A percentile compares a stretch with the other conserved stretches of the same genome.
phyloP scores from a whole-genome alignment of 257 asterid genomes.

The Ajuga chamaepitys region DNA sequence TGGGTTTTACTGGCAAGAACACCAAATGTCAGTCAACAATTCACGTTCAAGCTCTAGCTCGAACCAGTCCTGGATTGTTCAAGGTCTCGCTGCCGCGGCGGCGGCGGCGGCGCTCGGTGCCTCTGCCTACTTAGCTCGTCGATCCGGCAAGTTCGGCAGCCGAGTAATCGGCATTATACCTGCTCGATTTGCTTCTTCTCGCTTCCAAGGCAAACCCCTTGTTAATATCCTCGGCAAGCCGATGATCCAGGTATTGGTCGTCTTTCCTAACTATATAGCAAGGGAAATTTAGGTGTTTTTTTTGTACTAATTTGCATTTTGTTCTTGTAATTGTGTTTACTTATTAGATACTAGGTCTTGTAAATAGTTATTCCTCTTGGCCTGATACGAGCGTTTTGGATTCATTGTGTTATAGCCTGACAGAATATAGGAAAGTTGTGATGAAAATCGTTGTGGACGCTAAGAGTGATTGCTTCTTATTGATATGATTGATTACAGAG shows the following conservation, averaged over 20 bases:
- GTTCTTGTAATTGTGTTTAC: background rate
- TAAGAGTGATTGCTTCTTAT: background rate
- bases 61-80: constrained; percentile 41
- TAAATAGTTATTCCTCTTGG: background rate
- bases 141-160: constrained; percentile 53
- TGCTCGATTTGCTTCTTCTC: constrained; percentile 83
- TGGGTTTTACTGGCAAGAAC: background rate
- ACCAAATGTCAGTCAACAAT: constrained; percentile 35
- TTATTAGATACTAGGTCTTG: background rate
- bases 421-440: background rate
- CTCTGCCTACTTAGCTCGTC: constrained; percentile 44
- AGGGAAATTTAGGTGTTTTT: background rate
- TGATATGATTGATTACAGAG: constrained; percentile 46
- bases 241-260: constrained; percentile 75
- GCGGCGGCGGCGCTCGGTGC: constrained; percentile 58
- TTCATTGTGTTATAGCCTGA: background rate
- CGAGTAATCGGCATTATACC: constrained; percentile 91
- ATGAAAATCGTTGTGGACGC: background rate
- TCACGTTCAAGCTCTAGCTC: constrained; percentile 45
- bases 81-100: constrained; percentile 56
- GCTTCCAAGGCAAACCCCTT: constrained; percentile 88
- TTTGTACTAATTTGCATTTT: background rate
- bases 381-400: background rate
- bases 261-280: background rate
- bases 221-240: constrained; percentile 83